Conservation (phyloP, 345 rosid species). For the Mercurialis annua region DNA sequence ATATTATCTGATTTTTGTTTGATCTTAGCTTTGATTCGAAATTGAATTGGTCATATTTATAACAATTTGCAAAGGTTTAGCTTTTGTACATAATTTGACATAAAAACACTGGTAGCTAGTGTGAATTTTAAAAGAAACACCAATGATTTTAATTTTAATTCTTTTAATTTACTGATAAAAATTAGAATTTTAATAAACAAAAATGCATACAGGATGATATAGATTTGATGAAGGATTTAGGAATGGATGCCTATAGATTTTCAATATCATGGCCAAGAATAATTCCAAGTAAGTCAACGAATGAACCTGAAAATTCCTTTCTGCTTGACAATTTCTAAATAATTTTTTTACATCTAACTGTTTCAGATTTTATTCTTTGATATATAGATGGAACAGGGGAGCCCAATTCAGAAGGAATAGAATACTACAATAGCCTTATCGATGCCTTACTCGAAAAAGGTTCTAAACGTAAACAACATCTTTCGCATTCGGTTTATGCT, state of each 20-base stretch:
- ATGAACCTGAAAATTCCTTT: not conserved
- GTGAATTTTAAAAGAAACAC: too few species aligned
- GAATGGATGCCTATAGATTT: constrained; percentile 90
- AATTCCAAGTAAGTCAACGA: constrained; percentile 57
- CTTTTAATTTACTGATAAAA: too few species aligned
- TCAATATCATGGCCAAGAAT: constrained; percentile 96
- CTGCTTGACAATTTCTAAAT: not conserved
- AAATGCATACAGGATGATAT: constrained; percentile 60
- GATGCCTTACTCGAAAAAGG: constrained; percentile 68
- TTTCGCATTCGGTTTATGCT: not conserved
- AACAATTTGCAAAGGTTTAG: too few species aligned
- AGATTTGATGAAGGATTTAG: constrained; percentile 80
- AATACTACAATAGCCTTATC: constrained; percentile 65
- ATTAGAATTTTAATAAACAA: not conserved
- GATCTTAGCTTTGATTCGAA: too few species aligned
- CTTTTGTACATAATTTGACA: too few species aligned
- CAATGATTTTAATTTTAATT: too few species aligned
- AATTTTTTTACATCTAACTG: not conserved
- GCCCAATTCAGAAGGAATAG: constrained; percentile 59
- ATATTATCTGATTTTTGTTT: too few species aligned
- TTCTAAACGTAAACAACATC: constrained; percentile 5
- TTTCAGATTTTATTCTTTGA: constrained; percentile 17
- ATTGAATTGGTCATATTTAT: too few species aligned
- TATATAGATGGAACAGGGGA: constrained; percentile 89
- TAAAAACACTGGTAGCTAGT: too few species aligned